Evolutionary conservation across 2,329 filamentous ascomycete species (phyloP).

Genomic region (Colletotrichum sp.): DNA sequence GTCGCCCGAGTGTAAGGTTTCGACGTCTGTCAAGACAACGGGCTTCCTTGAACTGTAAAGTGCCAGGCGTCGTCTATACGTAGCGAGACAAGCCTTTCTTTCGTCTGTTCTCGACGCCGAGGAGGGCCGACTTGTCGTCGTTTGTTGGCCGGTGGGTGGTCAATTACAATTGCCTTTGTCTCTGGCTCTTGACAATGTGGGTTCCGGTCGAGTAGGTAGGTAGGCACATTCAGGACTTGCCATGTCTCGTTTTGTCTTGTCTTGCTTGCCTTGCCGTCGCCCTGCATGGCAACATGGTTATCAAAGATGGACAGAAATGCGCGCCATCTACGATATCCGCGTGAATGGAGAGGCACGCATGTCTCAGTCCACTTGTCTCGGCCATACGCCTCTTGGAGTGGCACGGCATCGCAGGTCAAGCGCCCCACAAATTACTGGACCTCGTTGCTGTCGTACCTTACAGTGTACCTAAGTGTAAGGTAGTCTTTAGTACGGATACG

Average conservation of each 20-base stretch:
- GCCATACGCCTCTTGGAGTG: background rate
- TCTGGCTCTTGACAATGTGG: background rate
- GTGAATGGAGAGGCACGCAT: background rate
- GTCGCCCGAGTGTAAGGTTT: background rate
- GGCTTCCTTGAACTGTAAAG: background rate
- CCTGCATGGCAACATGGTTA: background rate
- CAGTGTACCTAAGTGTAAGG: too few species aligned
- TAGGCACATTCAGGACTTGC: background rate
- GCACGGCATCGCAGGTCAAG: background rate
- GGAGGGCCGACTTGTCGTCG: background rate
- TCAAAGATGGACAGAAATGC: background rate
- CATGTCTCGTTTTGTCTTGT: constrained; percentile 2
- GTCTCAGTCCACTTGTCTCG: background rate
- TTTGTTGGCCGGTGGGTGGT: background rate
- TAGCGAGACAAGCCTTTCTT: background rate
- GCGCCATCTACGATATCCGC: background rate
- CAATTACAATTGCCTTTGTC: background rate
- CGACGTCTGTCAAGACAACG: background rate
- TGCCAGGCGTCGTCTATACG: background rate
- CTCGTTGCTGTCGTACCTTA: background rate
- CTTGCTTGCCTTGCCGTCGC: background rate
- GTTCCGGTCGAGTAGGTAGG: background rate
- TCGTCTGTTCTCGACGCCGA: background rate
- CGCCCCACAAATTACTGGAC: background rate
- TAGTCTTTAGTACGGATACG: background rate